A percentile compares a stretch with the other conserved stretches of the same genome.
These are phyloP conservation scores for Ganoderma meredithae DNA, from an alignment of 1,284 basidiomycete genomes.

Conservation along the genomic window DNA sequence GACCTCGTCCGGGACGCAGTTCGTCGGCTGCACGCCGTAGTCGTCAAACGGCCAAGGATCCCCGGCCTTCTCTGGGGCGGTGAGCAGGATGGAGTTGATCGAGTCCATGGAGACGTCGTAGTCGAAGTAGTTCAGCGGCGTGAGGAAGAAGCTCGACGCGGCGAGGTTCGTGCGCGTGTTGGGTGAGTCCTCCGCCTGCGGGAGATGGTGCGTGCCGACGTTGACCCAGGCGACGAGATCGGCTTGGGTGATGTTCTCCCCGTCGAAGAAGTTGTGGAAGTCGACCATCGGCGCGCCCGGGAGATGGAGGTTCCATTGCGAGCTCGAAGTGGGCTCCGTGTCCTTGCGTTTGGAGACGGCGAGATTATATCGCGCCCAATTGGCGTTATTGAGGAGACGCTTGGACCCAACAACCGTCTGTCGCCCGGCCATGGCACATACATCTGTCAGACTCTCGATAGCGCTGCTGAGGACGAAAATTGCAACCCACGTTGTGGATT, in stretches of 20 bases:
- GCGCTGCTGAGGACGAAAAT: background rate
- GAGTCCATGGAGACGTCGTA: slow-evolving; percentile 65
- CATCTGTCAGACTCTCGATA: background rate
- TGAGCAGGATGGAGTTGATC: slow-evolving; percentile 60
- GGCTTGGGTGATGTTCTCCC: slow-evolving; percentile 64
- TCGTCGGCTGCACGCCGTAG: slow-evolving; percentile 56
- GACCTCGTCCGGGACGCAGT: slow-evolving; percentile 54
- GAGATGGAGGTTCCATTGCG: slow-evolving; percentile 69
- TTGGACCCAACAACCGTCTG: slow-evolving; percentile 67
- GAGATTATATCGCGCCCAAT: slow-evolving; percentile 72
- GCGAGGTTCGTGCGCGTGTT: slow-evolving; percentile 69
- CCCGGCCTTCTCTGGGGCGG: slow-evolving; percentile 48
- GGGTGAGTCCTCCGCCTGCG: slow-evolving; percentile 66
- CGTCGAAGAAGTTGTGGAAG: slow-evolving; percentile 71
- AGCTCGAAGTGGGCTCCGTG: slow-evolving; percentile 61
- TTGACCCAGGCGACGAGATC: slow-evolving; percentile 73
- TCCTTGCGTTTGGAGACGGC: slow-evolving; percentile 67
- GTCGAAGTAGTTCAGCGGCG: slow-evolving; percentile 72
- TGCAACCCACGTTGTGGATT: slow-evolving; percentile 52
- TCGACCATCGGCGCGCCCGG: slow-evolving; percentile 65
- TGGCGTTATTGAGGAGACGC: slow-evolving; percentile 63
- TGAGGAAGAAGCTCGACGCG: slow-evolving; percentile 64
- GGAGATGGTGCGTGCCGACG: slow-evolving; percentile 69
- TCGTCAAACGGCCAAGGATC: slow-evolving; percentile 56
- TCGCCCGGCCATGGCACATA: too few relatives aligned